A percentile compares a stretch with the other conserved stretches of the same genome.
Conservation (phyloP, 2,329 filamentous ascomycete species). For the Penicillium sp. region DNA sequence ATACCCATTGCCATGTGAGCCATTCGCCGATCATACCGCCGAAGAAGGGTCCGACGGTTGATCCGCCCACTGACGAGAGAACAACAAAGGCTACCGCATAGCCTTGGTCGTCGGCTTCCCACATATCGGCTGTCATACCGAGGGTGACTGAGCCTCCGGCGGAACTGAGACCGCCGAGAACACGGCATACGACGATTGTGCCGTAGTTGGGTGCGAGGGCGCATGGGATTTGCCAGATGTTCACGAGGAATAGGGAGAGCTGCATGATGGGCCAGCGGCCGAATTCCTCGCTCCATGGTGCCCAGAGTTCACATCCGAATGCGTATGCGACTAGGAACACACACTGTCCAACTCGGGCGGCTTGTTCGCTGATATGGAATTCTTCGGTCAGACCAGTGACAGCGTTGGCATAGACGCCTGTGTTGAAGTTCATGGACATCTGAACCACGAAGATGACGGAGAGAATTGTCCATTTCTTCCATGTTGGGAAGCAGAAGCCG, state of each 20-base stretch:
- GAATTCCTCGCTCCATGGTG: constrained; percentile 81
- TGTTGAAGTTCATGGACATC: constrained; percentile 78
- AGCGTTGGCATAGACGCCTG: constrained; percentile 69
- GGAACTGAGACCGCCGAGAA: constrained; percentile 67
- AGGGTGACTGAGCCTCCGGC: constrained; percentile 72
- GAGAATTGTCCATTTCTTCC: constrained; percentile 72
- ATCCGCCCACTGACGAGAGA: constrained; percentile 75
- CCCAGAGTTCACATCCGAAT: constrained; percentile 85
- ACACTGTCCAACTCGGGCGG: constrained; percentile 69
- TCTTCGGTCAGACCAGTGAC: constrained; percentile 65
- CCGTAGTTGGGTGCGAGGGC: constrained; percentile 71
- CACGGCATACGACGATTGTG: constrained; percentile 65
- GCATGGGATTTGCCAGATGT: constrained; percentile 73
- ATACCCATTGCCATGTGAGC: constrained; percentile 61
- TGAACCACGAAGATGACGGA: constrained; percentile 71
- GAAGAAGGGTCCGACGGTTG: constrained; percentile 59
- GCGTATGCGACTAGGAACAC: constrained; percentile 78
- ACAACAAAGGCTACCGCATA: constrained; percentile 75
- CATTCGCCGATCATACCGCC: constrained; percentile 56
- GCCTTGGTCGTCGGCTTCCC: constrained; percentile 68
- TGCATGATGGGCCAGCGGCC: constrained; percentile 77
- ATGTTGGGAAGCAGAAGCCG: constrained; percentile 58
- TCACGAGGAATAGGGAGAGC: constrained; percentile 70
- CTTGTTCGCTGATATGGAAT: constrained; percentile 67
- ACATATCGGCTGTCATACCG: constrained; percentile 74